These are phyloP conservation scores for Fusarium cicatricum DNA, from an alignment of 2,329 filamentous ascomycete species.

Conservation along the genomic window DNA sequence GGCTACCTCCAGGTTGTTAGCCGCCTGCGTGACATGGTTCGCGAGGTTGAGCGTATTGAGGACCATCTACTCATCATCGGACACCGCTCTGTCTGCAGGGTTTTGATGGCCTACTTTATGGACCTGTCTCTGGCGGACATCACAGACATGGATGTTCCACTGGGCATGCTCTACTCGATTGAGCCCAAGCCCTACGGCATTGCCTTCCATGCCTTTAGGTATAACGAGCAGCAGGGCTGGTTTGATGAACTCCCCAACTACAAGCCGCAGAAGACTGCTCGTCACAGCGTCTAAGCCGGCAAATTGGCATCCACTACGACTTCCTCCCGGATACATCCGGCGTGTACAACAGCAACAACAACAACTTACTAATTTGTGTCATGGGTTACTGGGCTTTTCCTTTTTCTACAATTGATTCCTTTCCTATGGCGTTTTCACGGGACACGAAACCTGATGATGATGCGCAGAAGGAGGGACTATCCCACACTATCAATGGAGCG, in stretches of 20 bases:
- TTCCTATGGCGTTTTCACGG: constrained; percentile 36
- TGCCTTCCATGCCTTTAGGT: constrained; percentile 94
- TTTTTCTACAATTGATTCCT: constrained; percentile 5
- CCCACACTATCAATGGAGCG: constrained; percentile 41
- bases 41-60: constrained; percentile 96
- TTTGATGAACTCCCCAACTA: constrained; percentile 91
- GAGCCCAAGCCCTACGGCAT: constrained; percentile 98
- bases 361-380: constrained; percentile 14
- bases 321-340: constrained; percentile 15
- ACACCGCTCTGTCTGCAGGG: constrained; percentile 89
- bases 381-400: constrained; percentile 9
- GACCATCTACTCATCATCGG: constrained; percentile 94
- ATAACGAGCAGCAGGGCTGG: constrained; percentile 78
- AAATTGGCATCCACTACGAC: not conserved
- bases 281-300: constrained; percentile 42
- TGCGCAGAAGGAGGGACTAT: constrained; percentile 37
- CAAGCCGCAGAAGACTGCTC: constrained; percentile 66
- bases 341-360: too few species aligned
- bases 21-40: constrained; percentile 91
- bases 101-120: constrained; percentile 96
- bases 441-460: constrained; percentile 30
- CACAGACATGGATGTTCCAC: constrained; percentile 90
- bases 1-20: constrained; percentile 98
- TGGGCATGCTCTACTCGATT: constrained; percentile 93
- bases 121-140: constrained; percentile 91